Evolutionary conservation across 73 alveolate genomes (phyloP).

Genomic region (Paramecium tetraurelia): DNA sequence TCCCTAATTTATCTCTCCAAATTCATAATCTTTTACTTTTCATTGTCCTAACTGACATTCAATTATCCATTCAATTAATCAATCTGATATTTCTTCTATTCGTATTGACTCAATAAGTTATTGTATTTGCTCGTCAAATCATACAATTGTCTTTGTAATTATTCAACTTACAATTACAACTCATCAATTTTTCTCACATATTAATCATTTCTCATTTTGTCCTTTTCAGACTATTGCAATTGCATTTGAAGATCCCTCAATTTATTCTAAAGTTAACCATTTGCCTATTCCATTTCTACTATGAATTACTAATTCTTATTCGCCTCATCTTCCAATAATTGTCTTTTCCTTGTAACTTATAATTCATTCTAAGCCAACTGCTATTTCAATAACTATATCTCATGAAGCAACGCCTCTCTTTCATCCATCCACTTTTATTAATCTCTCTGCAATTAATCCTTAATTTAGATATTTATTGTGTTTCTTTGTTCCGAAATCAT

Average conservation of each 20-base stretch:
- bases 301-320: background rate
- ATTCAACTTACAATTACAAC: background rate
- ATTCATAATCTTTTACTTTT: background rate
- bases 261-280: background rate
- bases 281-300: background rate
- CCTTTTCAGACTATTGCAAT: background rate
- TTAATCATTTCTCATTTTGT: background rate
- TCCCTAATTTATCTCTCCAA: background rate
- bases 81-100: background rate
- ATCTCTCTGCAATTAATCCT: background rate
- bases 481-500: background rate
- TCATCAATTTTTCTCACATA: background rate
- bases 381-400: background rate
- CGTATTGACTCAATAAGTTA: background rate
- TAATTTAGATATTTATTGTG: background rate
- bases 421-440: constrained; percentile 12
- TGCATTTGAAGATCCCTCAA: background rate
- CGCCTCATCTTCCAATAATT: background rate
- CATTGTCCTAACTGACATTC: background rate
- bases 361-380: background rate
- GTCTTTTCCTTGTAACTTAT: background rate
- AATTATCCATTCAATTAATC: constrained; percentile 10
- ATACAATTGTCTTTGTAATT: background rate
- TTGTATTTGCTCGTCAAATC: background rate
- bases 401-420: background rate